phyloP scores from a whole-genome alignment of 163 green algal genomes.

The Chlorella variabilis region DNA sequence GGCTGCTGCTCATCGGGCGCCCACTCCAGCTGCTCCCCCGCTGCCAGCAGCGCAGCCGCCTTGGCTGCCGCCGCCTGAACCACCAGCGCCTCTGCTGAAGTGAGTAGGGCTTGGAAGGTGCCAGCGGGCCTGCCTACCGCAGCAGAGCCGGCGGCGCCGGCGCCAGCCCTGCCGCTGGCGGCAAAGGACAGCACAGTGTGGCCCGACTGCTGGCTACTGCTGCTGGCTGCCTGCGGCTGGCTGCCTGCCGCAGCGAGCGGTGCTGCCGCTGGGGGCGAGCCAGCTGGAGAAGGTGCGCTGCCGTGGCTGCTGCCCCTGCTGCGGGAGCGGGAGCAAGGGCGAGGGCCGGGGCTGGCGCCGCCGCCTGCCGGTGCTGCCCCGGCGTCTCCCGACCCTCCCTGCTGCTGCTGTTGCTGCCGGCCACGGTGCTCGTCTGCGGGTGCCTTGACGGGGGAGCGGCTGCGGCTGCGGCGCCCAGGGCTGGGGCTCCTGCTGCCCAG shows the following conservation, averaged over 20 bases:
- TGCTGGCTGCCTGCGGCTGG: no score
- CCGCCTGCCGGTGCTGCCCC: neutral
- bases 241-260: neutral
- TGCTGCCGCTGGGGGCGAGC: conserved; percentile 2
- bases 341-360: neutral
- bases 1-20: conserved; percentile 40
- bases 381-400: neutral
- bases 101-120: conserved; percentile 1
- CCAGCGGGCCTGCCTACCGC: neutral
- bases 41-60: conserved; percentile 21
- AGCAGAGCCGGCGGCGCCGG: neutral
- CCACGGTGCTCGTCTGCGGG: no score
- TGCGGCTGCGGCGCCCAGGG: conserved; percentile 17
- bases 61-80: conserved; percentile 13
- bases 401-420: neutral
- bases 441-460: conserved; percentile 4
- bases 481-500: conserved; percentile 13
- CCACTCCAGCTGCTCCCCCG: conserved; percentile 50
- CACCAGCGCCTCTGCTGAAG: conserved; percentile 17
- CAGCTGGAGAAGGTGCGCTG: neutral
- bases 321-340: no score
- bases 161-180: neutral
- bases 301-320: conserved; percentile 19
- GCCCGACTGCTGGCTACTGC: conserved; percentile 7
- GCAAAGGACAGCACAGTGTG: conserved; percentile 12